These are phyloP conservation scores for Lepidium campestre DNA, from an alignment of 441 rosid species.

Conservation along the genomic window DNA sequence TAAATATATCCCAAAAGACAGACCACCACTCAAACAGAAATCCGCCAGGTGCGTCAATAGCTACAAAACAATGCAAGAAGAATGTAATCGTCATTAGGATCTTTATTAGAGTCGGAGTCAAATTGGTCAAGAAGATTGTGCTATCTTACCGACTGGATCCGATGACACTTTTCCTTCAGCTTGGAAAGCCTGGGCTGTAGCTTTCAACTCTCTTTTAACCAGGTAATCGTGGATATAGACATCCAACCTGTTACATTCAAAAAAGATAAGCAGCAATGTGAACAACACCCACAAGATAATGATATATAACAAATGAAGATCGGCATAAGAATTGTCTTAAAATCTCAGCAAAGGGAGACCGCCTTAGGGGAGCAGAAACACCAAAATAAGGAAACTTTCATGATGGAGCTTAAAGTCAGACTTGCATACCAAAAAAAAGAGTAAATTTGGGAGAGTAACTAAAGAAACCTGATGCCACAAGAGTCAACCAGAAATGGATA, in stretches of 20 bases:
- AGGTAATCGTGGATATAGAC: conserved; percentile 88
- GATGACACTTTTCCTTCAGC: conserved; percentile 85
- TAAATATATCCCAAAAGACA: conserved; percentile 90
- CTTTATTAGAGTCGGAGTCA: neutral
- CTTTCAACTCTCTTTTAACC: conserved; percentile 81
- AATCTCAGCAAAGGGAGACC: neutral
- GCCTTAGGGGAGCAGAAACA: neutral
- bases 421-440: conserved; percentile 9
- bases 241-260: conserved; percentile 60
- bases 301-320: conserved; percentile 1
- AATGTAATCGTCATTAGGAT: neutral
- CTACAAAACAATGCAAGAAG: conserved; percentile 37
- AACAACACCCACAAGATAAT: conserved; percentile 2
- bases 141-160: conserved; percentile 73
- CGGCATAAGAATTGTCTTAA: neutral
- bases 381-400: neutral
- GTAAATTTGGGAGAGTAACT: conserved; percentile 1
- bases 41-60: conserved; percentile 91
- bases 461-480: conserved; percentile 6
- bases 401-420: neutral
- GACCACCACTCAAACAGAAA: conserved; percentile 98
- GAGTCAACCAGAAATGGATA: conserved; percentile 13
- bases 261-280: neutral
- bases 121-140: neutral
- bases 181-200: conserved; percentile 84